Base-by-base conservation (phyloP, 345 rosid species). In the Garcia nutans region DNA sequence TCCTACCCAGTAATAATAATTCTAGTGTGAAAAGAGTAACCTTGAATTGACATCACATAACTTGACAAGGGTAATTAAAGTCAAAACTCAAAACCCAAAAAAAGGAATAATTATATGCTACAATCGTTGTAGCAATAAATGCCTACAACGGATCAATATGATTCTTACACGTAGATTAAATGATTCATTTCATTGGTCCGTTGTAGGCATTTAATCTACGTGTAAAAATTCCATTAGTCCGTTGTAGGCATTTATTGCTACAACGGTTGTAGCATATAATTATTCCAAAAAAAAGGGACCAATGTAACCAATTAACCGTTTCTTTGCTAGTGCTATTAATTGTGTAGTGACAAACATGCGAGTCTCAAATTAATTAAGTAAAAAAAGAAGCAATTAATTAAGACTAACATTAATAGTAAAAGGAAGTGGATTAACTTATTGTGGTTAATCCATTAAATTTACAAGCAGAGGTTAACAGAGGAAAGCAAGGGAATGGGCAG, bases 401-500 rank as follows among this genome's bases (percentile, higher is more conserved):
- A 58, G 64, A 26, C 37, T 22, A 19, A 19, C 65, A 24, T 8
- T 24, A 61, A 26, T 65, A 26, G 76, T 70, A 59, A 42, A 56
- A 61, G 76, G 24, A 31, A 24, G 45, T 63, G 75, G 68, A 64
- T 55, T 44, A 69, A 44, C 65, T 78, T 61, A 69, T 71, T 65
- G 70, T 50, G 16, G 16, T 57, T 73, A 58, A 64, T 68, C 37
- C 49, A 77, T 31, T 69, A 61, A 11, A 47, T 9, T 47, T 37
- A 37, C 6, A 37, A 47, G 15, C 13, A 47, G 75, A 75, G 57
- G 69, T 56, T 70, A 74, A 80, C 28, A 33, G 10, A 26, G 41
- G 77, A 6, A 63, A 2, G 17, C 37, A 16, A 50, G 41, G 41
- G 41, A 37, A 0, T 37, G 41, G 5, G 77, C 78, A 54, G 84